A percentile compares a stretch with the other conserved stretches of the same genome.
Evolutionary conservation across 495 filamentous ascomycete species (phyloP).

Genomic region (Penicillium angulare): DNA sequence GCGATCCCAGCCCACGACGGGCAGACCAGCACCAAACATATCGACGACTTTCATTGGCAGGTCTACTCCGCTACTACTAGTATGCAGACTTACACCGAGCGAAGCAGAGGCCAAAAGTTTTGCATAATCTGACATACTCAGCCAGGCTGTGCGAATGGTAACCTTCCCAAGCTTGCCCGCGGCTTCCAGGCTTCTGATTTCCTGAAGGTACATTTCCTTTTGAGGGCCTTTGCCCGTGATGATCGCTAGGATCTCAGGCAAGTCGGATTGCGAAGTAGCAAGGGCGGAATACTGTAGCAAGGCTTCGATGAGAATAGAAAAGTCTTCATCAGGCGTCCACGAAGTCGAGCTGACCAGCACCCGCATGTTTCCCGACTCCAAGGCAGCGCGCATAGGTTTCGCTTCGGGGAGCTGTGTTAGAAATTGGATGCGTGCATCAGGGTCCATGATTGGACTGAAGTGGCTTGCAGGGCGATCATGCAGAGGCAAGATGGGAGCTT

Average conservation of each 20-base stretch:
- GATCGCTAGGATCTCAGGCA: slow-evolving; percentile 72
- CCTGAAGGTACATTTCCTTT: slow-evolving; percentile 68
- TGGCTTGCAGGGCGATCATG: slow-evolving; percentile 86
- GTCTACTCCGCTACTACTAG: slow-evolving; percentile 89
- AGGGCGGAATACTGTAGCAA: slow-evolving; percentile 67
- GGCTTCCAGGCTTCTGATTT: slow-evolving; percentile 56
- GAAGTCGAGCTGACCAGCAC: slow-evolving; percentile 89
- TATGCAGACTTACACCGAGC: slow-evolving; percentile 87
- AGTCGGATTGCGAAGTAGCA: slow-evolving; percentile 29
- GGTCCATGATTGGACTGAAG: slow-evolving; percentile 65
- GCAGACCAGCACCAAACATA: slow-evolving; percentile 93
- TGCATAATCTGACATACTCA: slow-evolving; percentile 81
- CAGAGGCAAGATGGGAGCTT: slow-evolving; percentile 63
- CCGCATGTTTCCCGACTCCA: slow-evolving; percentile 55
- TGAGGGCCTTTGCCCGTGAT: slow-evolving; percentile 94
- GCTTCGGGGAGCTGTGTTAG: slow-evolving; percentile 61
- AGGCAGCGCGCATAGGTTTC: slow-evolving; percentile 47
- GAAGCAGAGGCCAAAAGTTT: slow-evolving; percentile 83
- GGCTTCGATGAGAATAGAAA: slow-evolving; percentile 82
- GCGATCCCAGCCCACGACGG: slow-evolving; percentile 78
- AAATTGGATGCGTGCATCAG: slow-evolving; percentile 51
- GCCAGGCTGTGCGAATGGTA: slow-evolving; percentile 75
- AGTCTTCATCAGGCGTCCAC: slow-evolving; percentile 97
- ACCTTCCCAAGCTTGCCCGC: slow-evolving; percentile 63
- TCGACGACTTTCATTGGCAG: slow-evolving; percentile 99